Conservation (phyloP, 2,329 filamentous ascomycete species). For the Reticulascus tulasneorum region DNA sequence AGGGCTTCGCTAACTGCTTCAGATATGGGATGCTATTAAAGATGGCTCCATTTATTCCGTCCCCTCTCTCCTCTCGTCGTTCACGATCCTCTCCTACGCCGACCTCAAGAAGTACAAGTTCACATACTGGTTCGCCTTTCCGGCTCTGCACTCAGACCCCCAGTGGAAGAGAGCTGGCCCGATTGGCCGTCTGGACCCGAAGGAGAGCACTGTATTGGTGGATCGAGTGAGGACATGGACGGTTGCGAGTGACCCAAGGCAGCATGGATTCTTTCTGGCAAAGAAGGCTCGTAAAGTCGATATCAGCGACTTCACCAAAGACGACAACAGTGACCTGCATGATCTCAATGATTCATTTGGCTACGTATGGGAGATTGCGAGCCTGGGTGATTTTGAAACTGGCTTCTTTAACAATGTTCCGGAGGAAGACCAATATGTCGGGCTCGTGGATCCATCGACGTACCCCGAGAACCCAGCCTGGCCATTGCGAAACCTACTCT, state of each 20-base stretch:
- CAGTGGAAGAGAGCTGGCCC: constrained; percentile 66
- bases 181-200: constrained; percentile 52
- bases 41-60: constrained; percentile 96
- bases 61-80: constrained; percentile 85
- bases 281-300: constrained; percentile 57
- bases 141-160: constrained; percentile 84
- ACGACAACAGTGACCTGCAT: constrained; percentile 13
- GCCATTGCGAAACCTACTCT: constrained; percentile 85
- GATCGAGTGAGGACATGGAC: constrained; percentile 85
- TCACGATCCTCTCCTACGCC: constrained; percentile 85
- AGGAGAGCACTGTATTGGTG: constrained; percentile 75
- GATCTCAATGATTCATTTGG: constrained; percentile 22
- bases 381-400: constrained; percentile 73
- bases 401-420: constrained; percentile 78
- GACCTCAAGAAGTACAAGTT: constrained; percentile 98
- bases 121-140: constrained; percentile 97
- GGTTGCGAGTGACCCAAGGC: constrained; percentile 70
- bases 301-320: constrained; percentile 13
- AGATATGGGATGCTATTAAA: constrained; percentile 97
- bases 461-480: constrained; percentile 85
- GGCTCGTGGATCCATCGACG: constrained; percentile 90
- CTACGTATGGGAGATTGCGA: constrained; percentile 73
- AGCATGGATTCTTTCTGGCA: constrained; percentile 94
- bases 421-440: constrained; percentile 74
- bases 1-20: constrained; percentile 4